phyloP scores from a whole-genome alignment of 1,139 yeast species.

The Saccharomyces hybrid region DNA sequence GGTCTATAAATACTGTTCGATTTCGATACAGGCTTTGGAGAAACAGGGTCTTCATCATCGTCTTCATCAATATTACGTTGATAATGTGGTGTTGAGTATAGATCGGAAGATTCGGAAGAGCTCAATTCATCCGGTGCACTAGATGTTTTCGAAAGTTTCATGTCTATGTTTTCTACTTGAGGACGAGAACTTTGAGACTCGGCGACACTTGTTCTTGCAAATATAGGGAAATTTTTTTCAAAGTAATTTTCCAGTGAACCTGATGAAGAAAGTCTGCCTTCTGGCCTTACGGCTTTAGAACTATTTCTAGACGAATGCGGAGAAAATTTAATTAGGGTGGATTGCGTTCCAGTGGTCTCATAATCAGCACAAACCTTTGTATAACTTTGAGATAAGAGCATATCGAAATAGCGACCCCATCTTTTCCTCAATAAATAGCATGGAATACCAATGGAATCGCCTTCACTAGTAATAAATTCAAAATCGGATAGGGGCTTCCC shows the following conservation, averaged over 20 bases:
- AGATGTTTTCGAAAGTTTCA: background rate
- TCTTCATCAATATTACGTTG: background rate
- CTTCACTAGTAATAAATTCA: conserved; percentile 60
- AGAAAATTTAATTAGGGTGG: conserved; percentile 12
- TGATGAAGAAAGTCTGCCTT: conserved; percentile 12
- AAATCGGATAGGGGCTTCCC: conserved; percentile 61
- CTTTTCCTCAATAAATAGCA: conserved; percentile 53
- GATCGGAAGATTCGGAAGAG: background rate
- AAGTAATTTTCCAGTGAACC: conserved; percentile 33
- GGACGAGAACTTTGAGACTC: background rate
- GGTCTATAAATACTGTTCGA: conserved; percentile 3
- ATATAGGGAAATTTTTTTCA: conserved; percentile 3
- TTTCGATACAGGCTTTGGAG: conserved; percentile 1
- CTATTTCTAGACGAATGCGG: conserved; percentile 13
- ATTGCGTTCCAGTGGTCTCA: conserved; percentile 11
- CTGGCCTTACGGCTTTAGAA: conserved; percentile 5
- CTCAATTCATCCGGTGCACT: background rate
- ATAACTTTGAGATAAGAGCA: conserved; percentile 53
- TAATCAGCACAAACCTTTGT: conserved; percentile 33
- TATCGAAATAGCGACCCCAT: conserved; percentile 68
- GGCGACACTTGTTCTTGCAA: background rate
- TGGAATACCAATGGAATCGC: conserved; percentile 58
- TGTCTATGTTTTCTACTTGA: background rate
- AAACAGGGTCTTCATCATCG: conserved; percentile 3
- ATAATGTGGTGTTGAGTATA: background rate